phyloP scores from a whole-genome alignment of 257 asterid genomes.

The Nicotiana noctiflora region DNA sequence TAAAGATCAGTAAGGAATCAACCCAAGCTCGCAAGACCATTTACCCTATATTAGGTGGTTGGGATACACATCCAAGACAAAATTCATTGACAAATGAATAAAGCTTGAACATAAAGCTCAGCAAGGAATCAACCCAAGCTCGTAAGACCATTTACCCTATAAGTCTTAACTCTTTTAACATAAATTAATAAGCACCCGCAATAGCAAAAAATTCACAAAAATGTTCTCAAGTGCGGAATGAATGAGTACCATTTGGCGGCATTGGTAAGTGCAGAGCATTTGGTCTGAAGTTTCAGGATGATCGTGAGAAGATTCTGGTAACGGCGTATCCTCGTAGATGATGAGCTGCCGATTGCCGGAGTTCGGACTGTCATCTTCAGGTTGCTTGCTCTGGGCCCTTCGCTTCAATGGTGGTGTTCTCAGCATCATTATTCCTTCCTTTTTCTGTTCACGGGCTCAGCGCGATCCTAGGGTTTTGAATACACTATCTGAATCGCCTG shows the following conservation, averaged over 20 bases:
- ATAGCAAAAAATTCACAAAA: background rate
- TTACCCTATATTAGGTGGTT: background rate
- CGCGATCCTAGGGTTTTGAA: background rate
- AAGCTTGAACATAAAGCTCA: background rate
- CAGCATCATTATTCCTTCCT: slow-evolving; percentile 42
- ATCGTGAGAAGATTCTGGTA: slow-evolving; percentile 47
- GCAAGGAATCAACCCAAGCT: background rate
- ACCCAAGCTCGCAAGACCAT: background rate
- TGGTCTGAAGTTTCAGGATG: slow-evolving; percentile 59
- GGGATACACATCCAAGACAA: background rate
- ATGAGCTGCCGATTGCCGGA: slow-evolving; percentile 44
- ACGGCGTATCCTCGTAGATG: slow-evolving; percentile 61
- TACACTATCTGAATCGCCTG: background rate
- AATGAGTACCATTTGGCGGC: slow-evolving; percentile 83
- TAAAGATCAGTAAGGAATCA: background rate
- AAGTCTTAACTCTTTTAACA: background rate
- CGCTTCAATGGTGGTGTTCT: slow-evolving; percentile 90
- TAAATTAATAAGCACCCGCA: background rate
- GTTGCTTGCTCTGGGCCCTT: slow-evolving; percentile 41
- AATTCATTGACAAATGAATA: background rate
- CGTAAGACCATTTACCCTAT: background rate
- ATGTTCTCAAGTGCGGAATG: background rate
- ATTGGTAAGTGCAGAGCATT: slow-evolving; percentile 93
- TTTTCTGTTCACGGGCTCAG: background rate
- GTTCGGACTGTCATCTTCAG: slow-evolving; percentile 54